Base-by-base conservation (phyloP, 768 basidiomycete species). In the Hemileccinum impolitum region DNA sequence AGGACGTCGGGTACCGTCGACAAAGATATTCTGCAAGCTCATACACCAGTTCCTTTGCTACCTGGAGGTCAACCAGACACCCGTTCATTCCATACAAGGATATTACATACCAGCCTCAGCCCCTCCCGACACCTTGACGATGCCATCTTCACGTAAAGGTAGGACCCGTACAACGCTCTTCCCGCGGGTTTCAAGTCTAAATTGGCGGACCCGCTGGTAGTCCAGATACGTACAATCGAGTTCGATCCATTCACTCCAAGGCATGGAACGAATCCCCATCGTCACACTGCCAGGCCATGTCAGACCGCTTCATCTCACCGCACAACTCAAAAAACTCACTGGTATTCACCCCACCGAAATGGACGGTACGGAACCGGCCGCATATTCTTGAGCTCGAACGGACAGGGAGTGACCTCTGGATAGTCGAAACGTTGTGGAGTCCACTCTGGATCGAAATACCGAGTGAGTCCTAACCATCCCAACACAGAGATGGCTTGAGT, bases 231-330 rank as follows among this genome's bases (percentile, higher is more conserved):
- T 69, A 47, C 75, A 72, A 62, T 87, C 87, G 28, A 87, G 72
- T 70, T 87, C 83, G 39, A 89, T 80, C 87, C 86, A 88, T 45
- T 84, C 79, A 35, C 75, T 73, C 81, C 82, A 89, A 9, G 70
- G 71, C 84, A 88, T 86, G 42, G 60, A 67, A 34, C 80, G 76
- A 57, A 84, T 78, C 52, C 80, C 84, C 82, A 86, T 87, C 28
- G 82, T 87, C 36, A 84, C 73, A 54, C 84, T 86, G 34, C 15
- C 31, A 31, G 4, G 18, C 3, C 12, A 25, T 26, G 43, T 62
- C 25, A 59, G 60, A 39, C 23, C 18, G 3, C 21, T 21, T 26
- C 15, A 19, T 7, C 30, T 15, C 28, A 32, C 14, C 30, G 17
- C 41, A 31, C 19, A 10, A 28, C 8, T 10, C 9, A 18, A 18